Base-by-base conservation (phyloP, 1,139 yeast species). In the Oligophagozyma castellii region DNA sequence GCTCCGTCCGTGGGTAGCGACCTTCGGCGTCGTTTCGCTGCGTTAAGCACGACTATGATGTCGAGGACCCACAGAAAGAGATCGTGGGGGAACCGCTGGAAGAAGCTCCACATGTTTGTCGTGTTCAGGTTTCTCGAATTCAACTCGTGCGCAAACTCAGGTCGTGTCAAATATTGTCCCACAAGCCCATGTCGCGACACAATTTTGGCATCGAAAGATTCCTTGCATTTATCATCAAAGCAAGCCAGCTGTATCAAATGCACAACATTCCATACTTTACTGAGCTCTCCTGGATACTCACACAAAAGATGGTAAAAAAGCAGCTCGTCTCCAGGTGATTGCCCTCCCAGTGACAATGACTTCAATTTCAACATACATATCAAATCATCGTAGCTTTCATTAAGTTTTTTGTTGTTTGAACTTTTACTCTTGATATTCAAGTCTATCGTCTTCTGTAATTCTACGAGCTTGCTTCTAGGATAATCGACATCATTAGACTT, bases 21-120 rank as follows among this genome's bases (percentile, higher is more conserved):
- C 13, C 28, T 16, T 19, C 35, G 43, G 10, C 35, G 38, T 30
- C 34, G 42, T 13, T 34, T 28, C 22, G 42, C 48, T 14, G 41
- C 27, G 27, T 48, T 48, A 5, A 36, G 31, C 2, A 46, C 36
- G 3, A 49, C 43, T n/a, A 50, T 44, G 16, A 43, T 35, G 31
- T 51, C 56, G 27, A 52, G 12, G 14, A 46, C 33, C 56, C 56
- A 51, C 40, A 50, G 35, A 32, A 49, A 46, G 10, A 47, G 28
- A n/a, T 35, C 35, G 19, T 41, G 46, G 16, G 48, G 43, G 5
- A 52, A 27, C 14, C 52, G 38, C 16, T 43, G 44, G 30, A 51
- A 26, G 8, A 48, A 35, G 30, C 45, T 43, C 50, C 54, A 48
- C 40, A 48, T 45, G 4, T 51, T 50, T 4, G 37, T 34, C 12